A percentile compares a stretch with the other conserved stretches of the same genome.
These are phyloP conservation scores for Hyphopichia burtonii DNA, from an alignment of 1,139 yeast genomes.

Conservation along the genomic window DNA sequence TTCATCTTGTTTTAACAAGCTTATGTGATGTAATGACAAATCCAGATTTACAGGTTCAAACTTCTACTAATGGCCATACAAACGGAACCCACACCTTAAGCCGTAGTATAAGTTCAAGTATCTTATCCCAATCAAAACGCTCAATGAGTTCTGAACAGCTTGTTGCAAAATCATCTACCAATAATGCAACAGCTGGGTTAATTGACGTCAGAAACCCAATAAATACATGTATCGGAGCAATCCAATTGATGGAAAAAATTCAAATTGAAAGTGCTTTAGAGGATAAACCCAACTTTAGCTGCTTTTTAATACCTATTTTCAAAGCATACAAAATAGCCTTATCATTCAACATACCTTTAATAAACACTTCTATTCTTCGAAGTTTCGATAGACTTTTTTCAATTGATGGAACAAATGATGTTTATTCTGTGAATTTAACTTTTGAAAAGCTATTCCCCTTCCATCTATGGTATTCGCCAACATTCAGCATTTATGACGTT, in stretches of 20 bases:
- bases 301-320: conserved; percentile 22
- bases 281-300: conserved; percentile 16
- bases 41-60: conserved; percentile 19
- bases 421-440: conserved; percentile 11
- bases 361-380: conserved; percentile 33
- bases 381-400: conserved; percentile 35
- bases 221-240: conserved; percentile 52
- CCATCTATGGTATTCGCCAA: conserved; percentile 50
- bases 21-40: conserved; percentile 26
- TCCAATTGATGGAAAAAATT: conserved; percentile 24
- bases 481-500: conserved; percentile 42
- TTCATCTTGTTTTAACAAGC: conserved; percentile 17
- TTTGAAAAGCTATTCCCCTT: conserved; percentile 33
- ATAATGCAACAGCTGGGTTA: too few species aligned
- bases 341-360: conserved; percentile 25
- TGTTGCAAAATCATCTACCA: too few species aligned
- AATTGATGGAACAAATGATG: conserved; percentile 19
- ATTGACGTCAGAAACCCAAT: conserved; percentile 9
- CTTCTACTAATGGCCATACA: background rate
- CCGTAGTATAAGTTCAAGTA: background rate
- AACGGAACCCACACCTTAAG: too few species aligned
- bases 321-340: conserved; percentile 22
- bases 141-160: too few species aligned
- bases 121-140: background rate
- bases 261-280: conserved; percentile 16